Base-by-base conservation (phyloP, 179 eudicot genomes). In the Nepenthes alata region DNA sequence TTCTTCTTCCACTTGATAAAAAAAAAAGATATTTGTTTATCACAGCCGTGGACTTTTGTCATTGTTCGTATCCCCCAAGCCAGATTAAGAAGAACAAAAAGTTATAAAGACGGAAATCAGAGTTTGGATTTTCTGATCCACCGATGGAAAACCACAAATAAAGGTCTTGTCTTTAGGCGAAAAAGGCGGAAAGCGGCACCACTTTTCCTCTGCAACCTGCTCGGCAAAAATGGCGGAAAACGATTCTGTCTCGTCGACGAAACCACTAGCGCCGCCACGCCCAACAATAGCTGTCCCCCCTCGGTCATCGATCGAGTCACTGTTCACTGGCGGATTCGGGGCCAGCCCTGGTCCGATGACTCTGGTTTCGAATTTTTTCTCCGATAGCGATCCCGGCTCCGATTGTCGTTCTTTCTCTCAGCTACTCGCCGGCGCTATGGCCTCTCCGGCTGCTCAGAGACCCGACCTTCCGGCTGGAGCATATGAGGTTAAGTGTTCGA, bases 291-390 rank as follows among this genome's bases (percentile, higher is more conserved):
- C 81, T 1, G 81, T 84, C 4, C 98, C 96, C 3, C 79, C 95
- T 0, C 75, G 94, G 12, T 63, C 81, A 1, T 70, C 89, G 15
- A 25, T 81, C 60, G 97, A 85, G 14, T 59, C 83, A 6, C 39
- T 84, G 2, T 80, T 85, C 61, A 61, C 77, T n/a, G 81, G 80
- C 3, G 83, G 81, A n/a, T 63, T 83, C 37, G 95, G 93, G 48
- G 53, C 77, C 8, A 88, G 95, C 73, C 97, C 96, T 0, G 96
- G 97, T 5, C 97, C 97, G 45, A 74, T 91, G 86, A 84, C 97
- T 1, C 75, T 88, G 1, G 91, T 91, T 6, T 91, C 97, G 38
- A 80, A 65, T 63, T 87, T 87, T 69, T 89, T 89, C 73, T 53
- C 91, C 15, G 95, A 83, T 11, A 74, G 72, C 49, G 96, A 86